A percentile compares a stretch with the other conserved stretches of the same genome.
Evolutionary conservation across 306 rosid species (phyloP).

Genomic region (Castanospermum australe): DNA sequence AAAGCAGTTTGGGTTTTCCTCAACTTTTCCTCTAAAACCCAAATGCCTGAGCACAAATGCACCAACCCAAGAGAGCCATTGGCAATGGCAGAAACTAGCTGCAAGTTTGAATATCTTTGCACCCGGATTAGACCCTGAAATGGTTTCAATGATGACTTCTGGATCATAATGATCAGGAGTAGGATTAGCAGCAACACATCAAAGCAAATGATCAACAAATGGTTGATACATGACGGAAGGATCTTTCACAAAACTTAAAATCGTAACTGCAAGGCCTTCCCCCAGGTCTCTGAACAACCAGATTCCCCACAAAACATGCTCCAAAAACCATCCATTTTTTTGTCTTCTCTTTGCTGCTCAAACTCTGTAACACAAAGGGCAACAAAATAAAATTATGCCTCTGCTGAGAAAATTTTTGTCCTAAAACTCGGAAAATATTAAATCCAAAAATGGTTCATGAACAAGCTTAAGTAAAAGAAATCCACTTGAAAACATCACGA

Average conservation of each 20-base stretch:
- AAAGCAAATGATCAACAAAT: conserved; percentile 42
- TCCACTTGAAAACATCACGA: not conserved
- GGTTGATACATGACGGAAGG: conserved; percentile 53
- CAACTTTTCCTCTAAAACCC: conserved; percentile 51
- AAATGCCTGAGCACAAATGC: conserved; percentile 44
- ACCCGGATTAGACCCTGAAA: conserved; percentile 5
- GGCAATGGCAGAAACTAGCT: conserved; percentile 38
- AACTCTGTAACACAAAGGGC: conserved; percentile 13
- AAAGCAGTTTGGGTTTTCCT: conserved; percentile 31
- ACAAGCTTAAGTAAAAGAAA: not conserved
- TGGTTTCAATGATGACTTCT: conserved; percentile 30
- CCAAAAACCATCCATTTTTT: conserved; percentile 48
- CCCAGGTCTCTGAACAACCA: conserved; percentile 23
- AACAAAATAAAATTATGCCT: not conserved
- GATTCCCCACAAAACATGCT: conserved; percentile 51
- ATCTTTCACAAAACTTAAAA: conserved; percentile 26
- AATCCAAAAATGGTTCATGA: not conserved
- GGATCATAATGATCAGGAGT: conserved; percentile 39
- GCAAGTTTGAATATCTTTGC: conserved; percentile 32
- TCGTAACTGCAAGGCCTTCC: conserved; percentile 29
- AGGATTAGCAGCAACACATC: conserved; percentile 39
- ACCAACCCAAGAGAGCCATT: conserved; percentile 49
- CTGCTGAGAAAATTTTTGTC: not conserved
- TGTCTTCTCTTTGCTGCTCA: not conserved
- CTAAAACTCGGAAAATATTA: not conserved